phyloP scores from a whole-genome alignment of 1,284 basidiomycete species.

The Cystobasidium pallidum region DNA sequence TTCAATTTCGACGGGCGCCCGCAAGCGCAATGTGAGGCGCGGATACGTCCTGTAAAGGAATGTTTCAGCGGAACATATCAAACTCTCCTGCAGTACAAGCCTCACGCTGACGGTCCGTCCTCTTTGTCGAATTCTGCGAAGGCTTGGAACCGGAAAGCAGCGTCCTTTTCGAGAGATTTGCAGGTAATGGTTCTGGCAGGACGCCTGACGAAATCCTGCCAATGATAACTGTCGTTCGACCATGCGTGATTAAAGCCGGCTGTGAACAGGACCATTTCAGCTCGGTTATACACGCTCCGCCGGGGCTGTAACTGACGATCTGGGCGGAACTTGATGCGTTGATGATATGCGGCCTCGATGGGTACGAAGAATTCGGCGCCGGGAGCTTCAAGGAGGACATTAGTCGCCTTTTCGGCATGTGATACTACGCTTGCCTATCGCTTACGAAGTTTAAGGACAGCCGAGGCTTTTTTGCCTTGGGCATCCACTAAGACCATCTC shows the following conservation, averaged over 20 bases:
- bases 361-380: slow-evolving; percentile 90
- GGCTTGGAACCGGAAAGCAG: slow-evolving; percentile 93
- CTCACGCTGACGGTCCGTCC: slow-evolving; percentile 67
- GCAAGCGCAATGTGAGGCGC: slow-evolving; percentile 78
- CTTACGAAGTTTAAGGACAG: slow-evolving; percentile 80
- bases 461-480: slow-evolving; percentile 76
- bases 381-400: slow-evolving; percentile 63
- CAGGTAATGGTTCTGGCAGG: slow-evolving; percentile 83
- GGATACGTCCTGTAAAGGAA: slow-evolving; percentile 70
- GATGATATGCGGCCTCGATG: slow-evolving; percentile 84
- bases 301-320: slow-evolving; percentile 67
- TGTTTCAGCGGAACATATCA: background rate
- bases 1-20: slow-evolving; percentile 96
- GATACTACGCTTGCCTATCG: slow-evolving; percentile 43
- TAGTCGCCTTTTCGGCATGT: background rate
- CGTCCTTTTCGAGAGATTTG: slow-evolving; percentile 80
- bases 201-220: slow-evolving; percentile 84
- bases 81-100: background rate
- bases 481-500: slow-evolving; percentile 90
- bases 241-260: slow-evolving; percentile 95
- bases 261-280: slow-evolving; percentile 56
- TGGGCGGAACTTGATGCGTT: slow-evolving; percentile 83
- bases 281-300: too few relatives aligned
- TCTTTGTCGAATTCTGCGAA: slow-evolving; percentile 80
- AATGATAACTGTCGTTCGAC: slow-evolving; percentile 79